Percentiles rank a stretch among this genome's conserved stretches.
Conservation (phyloP, 805 yeast genomes). For the Myxozyma mucilagina region DNA sequence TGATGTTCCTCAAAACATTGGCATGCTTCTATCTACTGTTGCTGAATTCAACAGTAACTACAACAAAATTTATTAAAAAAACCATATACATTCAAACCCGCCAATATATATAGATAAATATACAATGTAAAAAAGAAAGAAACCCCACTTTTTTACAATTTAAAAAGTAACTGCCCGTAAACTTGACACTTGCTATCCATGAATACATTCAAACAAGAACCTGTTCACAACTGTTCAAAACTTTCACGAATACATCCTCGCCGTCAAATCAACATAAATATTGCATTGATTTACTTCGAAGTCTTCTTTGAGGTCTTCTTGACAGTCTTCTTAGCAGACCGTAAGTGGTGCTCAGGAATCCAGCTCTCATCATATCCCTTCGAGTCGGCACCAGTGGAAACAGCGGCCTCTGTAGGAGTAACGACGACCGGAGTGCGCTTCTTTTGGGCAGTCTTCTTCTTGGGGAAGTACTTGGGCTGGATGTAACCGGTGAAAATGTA, state of each 20-base stretch:
- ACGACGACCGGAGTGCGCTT: conserved; percentile 18
- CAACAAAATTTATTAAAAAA: too few relatives aligned
- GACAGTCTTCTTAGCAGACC: conserved; percentile 34
- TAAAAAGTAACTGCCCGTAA: too few relatives aligned
- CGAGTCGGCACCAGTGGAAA: conserved; percentile 32
- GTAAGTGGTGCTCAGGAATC: conserved; percentile 49
- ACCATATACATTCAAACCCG: too few relatives aligned
- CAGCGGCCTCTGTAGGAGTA: conserved; percentile 27
- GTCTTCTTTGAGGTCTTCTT: conserved; percentile 13
- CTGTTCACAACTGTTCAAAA: neutral
- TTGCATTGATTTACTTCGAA: neutral
- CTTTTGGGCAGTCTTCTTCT: conserved; percentile 23
- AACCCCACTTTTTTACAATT: neutral
- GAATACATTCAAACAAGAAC: too few relatives aligned
- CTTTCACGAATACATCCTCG: neutral
- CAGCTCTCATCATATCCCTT: conserved; percentile 45
- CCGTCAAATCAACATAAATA: neutral
- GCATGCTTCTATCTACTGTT: too few relatives aligned
- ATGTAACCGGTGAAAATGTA: conserved; percentile 15
- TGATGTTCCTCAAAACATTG: too few relatives aligned
- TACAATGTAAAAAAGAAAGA: neutral
- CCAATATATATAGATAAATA: neutral
- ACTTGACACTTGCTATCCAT: too few relatives aligned
- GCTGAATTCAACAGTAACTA: too few relatives aligned
- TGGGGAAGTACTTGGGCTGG: conserved; percentile 23